These are phyloP conservation scores for Yarrowia sp. DNA, from an alignment of 805 yeast genomes.

Conservation along the genomic window DNA sequence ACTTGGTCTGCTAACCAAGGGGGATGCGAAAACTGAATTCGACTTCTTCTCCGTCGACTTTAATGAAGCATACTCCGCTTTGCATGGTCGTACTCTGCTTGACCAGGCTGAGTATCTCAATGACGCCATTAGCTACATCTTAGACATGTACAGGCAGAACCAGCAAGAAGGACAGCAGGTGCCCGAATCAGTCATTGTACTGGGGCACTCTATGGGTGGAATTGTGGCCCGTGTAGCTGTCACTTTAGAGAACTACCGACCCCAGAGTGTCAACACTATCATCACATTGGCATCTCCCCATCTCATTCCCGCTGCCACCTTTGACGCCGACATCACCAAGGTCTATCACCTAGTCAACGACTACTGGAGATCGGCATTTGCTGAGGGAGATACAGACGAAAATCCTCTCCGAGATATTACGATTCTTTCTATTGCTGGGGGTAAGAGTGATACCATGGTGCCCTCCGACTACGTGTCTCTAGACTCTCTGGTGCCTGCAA, in stretches of 20 bases:
- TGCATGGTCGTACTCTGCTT: constrained; percentile 87
- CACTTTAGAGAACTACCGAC: constrained; percentile 69
- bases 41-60: constrained; percentile 93
- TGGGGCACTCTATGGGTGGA: constrained; percentile 98
- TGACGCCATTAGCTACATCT: constrained; percentile 76
- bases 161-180: constrained; percentile 24
- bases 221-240: constrained; percentile 84
- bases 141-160: constrained; percentile 56
- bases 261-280: constrained; percentile 74
- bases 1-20: constrained; percentile 31
- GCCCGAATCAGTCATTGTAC: constrained; percentile 69
- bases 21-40: constrained; percentile 40
- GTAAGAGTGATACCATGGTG: constrained; percentile 66
- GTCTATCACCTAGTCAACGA: constrained; percentile 70
- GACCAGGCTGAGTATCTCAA: constrained; percentile 93
- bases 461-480: constrained; percentile 89
- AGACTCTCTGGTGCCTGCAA: constrained; percentile 63
- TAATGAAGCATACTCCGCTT: constrained; percentile 93
- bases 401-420: constrained; percentile 56
- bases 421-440: constrained; percentile 85
- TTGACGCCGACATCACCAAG: constrained; percentile 80
- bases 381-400: constrained; percentile 41
- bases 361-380: constrained; percentile 71
- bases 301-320: constrained; percentile 85
- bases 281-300: constrained; percentile 90